These are phyloP conservation scores for Aspergillus sp. DNA, from an alignment of 2,329 filamentous ascomycete species.

Conservation along the genomic window DNA sequence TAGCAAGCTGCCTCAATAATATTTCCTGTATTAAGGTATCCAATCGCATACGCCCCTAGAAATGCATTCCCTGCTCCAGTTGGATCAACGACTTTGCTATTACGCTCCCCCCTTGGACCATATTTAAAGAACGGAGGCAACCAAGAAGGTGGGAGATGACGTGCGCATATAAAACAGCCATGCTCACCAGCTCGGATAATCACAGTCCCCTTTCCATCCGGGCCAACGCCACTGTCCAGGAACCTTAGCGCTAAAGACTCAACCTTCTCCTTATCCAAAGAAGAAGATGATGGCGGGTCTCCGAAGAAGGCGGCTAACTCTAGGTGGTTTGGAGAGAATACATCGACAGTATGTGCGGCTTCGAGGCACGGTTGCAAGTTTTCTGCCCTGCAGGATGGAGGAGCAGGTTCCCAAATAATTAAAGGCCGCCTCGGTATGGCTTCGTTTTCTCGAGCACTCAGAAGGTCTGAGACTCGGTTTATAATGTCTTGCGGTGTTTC, in stretches of 20 bases:
- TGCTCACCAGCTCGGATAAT: constrained; percentile 33
- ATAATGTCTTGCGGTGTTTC: constrained; percentile 17
- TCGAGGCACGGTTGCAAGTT: constrained; percentile 22
- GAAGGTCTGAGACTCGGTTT: constrained; percentile 8
- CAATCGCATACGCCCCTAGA: constrained; percentile 32
- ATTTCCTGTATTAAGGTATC: constrained; percentile 22
- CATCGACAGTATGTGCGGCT: constrained; percentile 23
- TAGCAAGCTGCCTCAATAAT: constrained; percentile 27
- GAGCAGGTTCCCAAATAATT: constrained; percentile 28
- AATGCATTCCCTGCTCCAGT: constrained; percentile 41
- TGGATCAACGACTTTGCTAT: constrained; percentile 29
- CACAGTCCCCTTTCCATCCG: constrained; percentile 17
- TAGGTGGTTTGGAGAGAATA: constrained; percentile 42
- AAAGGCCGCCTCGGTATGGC: constrained; percentile 14
- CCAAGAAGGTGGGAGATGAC: constrained; percentile 19
- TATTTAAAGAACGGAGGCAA: constrained; percentile 28
- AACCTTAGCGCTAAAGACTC: constrained; percentile 13
- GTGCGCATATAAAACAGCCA: constrained; percentile 27
- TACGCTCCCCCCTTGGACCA: neutral
- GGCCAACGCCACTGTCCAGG: constrained; percentile 17
- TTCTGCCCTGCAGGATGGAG: constrained; percentile 19
- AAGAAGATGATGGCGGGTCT: neutral
- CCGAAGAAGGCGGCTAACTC: constrained; percentile 29
- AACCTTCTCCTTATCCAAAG: constrained; percentile 7
- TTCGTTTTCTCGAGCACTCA: constrained; percentile 15